These are phyloP conservation scores for Nakazawaea ishiwadae DNA, from an alignment of 805 yeast genomes.

Conservation along the genomic window DNA sequence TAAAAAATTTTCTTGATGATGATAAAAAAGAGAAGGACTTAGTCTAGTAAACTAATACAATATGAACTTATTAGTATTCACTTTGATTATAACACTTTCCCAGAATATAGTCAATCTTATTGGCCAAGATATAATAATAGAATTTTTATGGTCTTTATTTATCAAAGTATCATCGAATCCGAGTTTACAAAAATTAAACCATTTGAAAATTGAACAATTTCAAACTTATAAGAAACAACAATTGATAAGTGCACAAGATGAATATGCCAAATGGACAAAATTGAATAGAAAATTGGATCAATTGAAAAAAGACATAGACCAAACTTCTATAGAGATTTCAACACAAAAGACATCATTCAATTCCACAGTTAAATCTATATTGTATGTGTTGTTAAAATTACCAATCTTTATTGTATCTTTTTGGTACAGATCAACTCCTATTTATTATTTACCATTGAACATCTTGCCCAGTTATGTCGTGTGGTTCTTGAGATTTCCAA, in stretches of 20 bases:
- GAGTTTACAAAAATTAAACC: slow-evolving; percentile 24
- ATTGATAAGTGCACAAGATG: slow-evolving; percentile 78
- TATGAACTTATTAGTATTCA: slow-evolving; percentile 6
- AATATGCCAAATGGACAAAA: slow-evolving; percentile 95
- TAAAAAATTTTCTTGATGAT: not conserved
- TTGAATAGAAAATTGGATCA: slow-evolving; percentile 68
- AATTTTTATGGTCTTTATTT: slow-evolving; percentile 34
- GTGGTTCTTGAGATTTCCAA: slow-evolving; percentile 59
- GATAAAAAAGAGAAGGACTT: slow-evolving; percentile 15
- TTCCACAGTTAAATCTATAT: slow-evolving; percentile 25
- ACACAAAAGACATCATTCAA: slow-evolving; percentile 30
- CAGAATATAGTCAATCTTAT: slow-evolving; percentile 6
- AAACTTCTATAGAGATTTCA: slow-evolving; percentile 34
- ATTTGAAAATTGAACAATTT: slow-evolving; percentile 38
- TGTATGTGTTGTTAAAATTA: slow-evolving; percentile 36
- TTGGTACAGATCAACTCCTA: slow-evolving; percentile 47
- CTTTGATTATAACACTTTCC: not conserved
- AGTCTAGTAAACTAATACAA: not conserved
- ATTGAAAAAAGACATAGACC: slow-evolving; percentile 46
- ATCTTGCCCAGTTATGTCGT: slow-evolving; percentile 52
- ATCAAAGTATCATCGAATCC: slow-evolving; percentile 31
- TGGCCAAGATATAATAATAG: slow-evolving; percentile 22
- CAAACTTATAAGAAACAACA: slow-evolving; percentile 49
- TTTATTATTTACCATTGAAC: slow-evolving; percentile 56
- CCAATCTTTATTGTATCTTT: slow-evolving; percentile 47